Evolutionary conservation across 2,329 filamentous ascomycete genomes (phyloP).

Genomic region (Didymella pomorum): DNA sequence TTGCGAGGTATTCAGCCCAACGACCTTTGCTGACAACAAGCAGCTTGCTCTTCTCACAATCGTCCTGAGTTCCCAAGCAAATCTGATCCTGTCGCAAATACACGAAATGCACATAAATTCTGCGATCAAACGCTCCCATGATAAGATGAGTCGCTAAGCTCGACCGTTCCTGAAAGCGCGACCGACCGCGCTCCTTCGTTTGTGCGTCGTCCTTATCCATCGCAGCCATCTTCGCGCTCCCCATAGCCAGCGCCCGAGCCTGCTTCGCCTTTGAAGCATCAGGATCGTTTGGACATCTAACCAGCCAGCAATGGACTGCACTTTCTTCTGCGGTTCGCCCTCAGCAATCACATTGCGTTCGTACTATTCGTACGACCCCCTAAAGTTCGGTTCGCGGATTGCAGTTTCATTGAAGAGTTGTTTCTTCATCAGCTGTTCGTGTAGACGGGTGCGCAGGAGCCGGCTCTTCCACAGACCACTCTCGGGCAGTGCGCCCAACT

Average conservation of each 20-base stretch:
- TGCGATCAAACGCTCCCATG: background rate
- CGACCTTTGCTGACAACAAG: background rate
- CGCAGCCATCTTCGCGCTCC: background rate
- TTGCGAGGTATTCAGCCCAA: no score
- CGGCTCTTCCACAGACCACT: background rate
- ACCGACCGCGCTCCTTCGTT: background rate
- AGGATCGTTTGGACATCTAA: background rate
- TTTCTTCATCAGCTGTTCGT: background rate
- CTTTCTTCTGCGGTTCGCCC: background rate
- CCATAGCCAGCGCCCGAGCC: background rate
- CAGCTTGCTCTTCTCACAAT: background rate
- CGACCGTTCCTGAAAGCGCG: constrained; percentile 5
- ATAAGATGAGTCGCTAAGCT: background rate
- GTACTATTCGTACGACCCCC: background rate
- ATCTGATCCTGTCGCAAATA: background rate
- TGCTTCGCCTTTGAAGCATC: background rate
- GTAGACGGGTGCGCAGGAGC: background rate
- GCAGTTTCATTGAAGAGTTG: background rate
- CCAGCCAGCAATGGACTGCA: background rate
- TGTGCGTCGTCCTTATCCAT: background rate
- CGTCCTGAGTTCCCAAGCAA: background rate
- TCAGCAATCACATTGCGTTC: background rate
- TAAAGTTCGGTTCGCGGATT: background rate
- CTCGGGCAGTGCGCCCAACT: background rate
- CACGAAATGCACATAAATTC: background rate